Percentiles rank a stretch among this genome's conserved stretches.
Evolutionary conservation across 1,139 yeast species (phyloP).

Genomic region (Yamadazyma spencermartinsiae): DNA sequence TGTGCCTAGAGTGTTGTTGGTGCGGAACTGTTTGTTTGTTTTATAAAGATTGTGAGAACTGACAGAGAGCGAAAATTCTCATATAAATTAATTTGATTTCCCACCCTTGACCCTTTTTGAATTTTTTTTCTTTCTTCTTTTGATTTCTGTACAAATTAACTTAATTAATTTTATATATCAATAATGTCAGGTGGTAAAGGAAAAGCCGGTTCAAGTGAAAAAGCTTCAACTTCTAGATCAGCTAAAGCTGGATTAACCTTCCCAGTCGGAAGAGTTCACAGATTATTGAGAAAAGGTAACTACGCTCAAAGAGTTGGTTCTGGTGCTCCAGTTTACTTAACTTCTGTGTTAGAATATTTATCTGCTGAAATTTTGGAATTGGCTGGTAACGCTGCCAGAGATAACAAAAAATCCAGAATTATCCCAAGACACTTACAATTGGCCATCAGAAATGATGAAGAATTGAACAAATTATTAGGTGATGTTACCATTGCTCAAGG

Average conservation of each 20-base stretch:
- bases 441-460: conserved; percentile 98
- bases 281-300: conserved; percentile 96
- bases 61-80: background rate
- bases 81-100: conserved; percentile 1
- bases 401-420: conserved; percentile 96
- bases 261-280: conserved; percentile 99
- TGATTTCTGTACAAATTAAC: conserved; percentile 3
- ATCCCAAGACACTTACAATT: conserved; percentile 98
- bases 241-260: conserved; percentile 97
- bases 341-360: conserved; percentile 93
- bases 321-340: conserved; percentile 94
- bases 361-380: conserved; percentile 97
- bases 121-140: background rate
- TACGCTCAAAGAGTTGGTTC: conserved; percentile 99
- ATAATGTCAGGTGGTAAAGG: conserved; percentile 98
- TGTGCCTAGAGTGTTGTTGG: too few species aligned
- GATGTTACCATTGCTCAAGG: conserved; percentile 84
- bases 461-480: conserved; percentile 76
- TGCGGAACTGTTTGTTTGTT: conserved; percentile 1
- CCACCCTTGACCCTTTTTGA: background rate
- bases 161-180: conserved; percentile 6
- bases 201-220: conserved; percentile 90
- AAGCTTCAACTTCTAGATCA: conserved; percentile 96
- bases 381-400: conserved; percentile 99
- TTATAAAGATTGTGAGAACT: background rate